A percentile compares a stretch with the other conserved stretches of the same genome.
These are phyloP conservation scores for Choanephora cucurbitarum DNA, from an alignment of 371 early-diverging fungal species.

Conservation along the genomic window DNA sequence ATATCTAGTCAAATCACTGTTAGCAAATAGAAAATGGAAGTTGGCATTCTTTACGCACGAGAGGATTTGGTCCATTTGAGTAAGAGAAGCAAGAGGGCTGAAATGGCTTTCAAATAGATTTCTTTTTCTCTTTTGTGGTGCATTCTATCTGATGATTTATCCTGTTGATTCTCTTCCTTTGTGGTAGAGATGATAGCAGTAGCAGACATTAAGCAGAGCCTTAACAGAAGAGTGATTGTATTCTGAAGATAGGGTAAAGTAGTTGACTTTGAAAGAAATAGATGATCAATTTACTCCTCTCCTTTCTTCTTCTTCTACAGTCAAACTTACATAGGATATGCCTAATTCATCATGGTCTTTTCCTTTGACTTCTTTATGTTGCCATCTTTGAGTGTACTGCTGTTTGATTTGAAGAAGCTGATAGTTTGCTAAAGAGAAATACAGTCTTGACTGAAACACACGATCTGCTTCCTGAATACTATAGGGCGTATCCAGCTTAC, in stretches of 20 bases:
- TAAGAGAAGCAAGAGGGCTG: conserved; percentile 66
- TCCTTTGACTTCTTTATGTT: conserved; percentile 4
- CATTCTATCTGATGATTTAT: conserved; percentile 31
- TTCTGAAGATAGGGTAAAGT: no score
- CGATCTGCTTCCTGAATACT: conserved; percentile 65
- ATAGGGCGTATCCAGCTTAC: conserved; percentile 43
- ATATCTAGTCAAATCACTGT: no score
- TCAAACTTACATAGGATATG: no score
- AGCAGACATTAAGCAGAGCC: neutral
- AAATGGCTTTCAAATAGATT: conserved; percentile 76
- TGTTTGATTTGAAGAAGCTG: conserved; percentile 60
- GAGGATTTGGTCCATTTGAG: conserved; percentile 73
- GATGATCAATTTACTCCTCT: no score
- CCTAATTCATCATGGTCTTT: conserved; percentile 3
- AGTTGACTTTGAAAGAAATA: no score
- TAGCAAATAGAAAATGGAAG: no score
- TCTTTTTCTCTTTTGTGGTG: conserved; percentile 58
- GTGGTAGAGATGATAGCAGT: conserved; percentile 28
- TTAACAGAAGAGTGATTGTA: neutral
- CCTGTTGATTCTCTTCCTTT: neutral
- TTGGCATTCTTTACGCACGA: conserved; percentile 57
- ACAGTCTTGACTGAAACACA: conserved; percentile 59
- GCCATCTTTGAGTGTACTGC: conserved; percentile 45
- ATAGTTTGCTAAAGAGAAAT: conserved; percentile 56
- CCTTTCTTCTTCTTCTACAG: no score